Evolutionary conservation across 192 early-diverging fungal species (phyloP).

Genomic region (Coemansia sp.): DNA sequence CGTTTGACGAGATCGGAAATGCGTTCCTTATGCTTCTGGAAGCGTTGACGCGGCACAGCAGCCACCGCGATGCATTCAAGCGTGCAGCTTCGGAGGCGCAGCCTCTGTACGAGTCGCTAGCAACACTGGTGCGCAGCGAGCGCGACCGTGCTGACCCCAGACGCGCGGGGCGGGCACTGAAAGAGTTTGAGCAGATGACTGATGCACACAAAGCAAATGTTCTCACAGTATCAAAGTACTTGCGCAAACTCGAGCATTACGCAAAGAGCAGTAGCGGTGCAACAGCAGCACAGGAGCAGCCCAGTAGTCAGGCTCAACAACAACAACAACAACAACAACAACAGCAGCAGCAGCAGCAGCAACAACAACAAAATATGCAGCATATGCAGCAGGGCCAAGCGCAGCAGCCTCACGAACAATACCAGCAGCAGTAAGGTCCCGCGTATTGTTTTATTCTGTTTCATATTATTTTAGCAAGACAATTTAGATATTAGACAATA

Average conservation of each 20-base stretch:
- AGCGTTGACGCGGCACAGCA: conserved; percentile 44
- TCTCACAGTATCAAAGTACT: conserved; percentile 21
- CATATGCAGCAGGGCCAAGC: not conserved
- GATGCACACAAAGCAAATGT: conserved; percentile 6
- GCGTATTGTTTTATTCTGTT: not conserved
- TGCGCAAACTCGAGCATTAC: conserved; percentile 42
- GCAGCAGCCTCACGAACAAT: not conserved
- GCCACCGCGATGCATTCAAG: conserved; percentile 45
- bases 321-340: not conserved
- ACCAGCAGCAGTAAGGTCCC: not conserved
- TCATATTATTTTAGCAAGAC: too few species aligned
- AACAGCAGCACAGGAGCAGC: not conserved
- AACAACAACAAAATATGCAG: not conserved
- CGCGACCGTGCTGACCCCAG: not conserved
- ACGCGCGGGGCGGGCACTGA: not conserved
- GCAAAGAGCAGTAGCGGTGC: conserved; percentile 6
- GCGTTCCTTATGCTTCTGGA: conserved; percentile 51
- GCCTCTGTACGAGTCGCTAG: conserved; percentile 33
- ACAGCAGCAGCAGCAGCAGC: not conserved
- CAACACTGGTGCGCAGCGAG: conserved; percentile 3
- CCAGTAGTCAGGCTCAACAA: not conserved
- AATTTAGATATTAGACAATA: not conserved
- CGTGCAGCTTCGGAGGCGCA: conserved; percentile 34
- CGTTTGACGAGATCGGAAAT: conserved; percentile 35
- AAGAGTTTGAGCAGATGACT: conserved; percentile 1